Base-by-base conservation (phyloP, 176 grass and related monocot species). In the Carex scoparia region DNA sequence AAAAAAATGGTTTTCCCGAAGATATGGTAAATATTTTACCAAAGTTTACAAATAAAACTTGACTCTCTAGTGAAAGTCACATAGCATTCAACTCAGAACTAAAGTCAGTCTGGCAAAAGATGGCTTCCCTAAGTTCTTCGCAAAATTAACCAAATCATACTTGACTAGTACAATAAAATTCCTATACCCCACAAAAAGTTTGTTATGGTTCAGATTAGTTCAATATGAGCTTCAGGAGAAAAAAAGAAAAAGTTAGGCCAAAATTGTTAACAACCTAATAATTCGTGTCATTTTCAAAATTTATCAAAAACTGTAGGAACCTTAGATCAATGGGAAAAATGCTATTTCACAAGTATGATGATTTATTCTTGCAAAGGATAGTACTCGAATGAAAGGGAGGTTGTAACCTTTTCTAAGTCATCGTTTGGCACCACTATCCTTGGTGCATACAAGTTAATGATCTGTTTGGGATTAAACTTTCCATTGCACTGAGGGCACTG, bases 401-500 rank as follows among this genome's bases (percentile, higher is more conserved):
- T 79, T 53, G 13, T 32, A 86, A 94, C 95, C 91, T 92, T 95
- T 90, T 95, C 88, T 81, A 98, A 86, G 87, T 98, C 93, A 88
- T 95, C 89, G 84, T 89, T 95, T 77, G 91, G 87, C 88, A 95
- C 93, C 81, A 46, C 88, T 86, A 95, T 91, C 57, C 86, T 85
- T 74, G 96, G 96, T 84, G 79, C 93, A 89, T 92, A 98, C 55
- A 98, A 87, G 78, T 92, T 94, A 88, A 95, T 95, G 65, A 98
- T 98, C 55, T 88, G 16, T 80, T 87, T 92, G 67, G 60, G 76
- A 67, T 82, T 86, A 67, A 89, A 95, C 44, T 84, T 87, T 81
- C 79, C 84, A 81, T 91, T 88, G 56, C 96, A 98, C 57, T 98
- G 96, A 61, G 93, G 95, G 58, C 95, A 95, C 95, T 98, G 91